Evolutionary conservation across 306 rosid genomes (phyloP), one percentile per base, ranked within the genome.

Genomic region (Arachis stenosperma): DNA sequence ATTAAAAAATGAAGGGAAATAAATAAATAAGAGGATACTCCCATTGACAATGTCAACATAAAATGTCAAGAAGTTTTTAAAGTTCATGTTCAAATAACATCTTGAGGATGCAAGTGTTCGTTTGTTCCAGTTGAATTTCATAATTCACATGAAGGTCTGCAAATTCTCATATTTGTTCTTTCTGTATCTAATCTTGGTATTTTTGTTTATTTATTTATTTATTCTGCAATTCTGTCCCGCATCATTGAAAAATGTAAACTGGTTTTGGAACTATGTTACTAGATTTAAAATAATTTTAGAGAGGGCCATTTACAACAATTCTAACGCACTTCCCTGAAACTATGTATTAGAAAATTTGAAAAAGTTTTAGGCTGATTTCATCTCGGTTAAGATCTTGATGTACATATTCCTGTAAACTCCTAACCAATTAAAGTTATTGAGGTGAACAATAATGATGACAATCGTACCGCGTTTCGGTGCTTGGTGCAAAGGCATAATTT

Each of bases 381-480:
- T 2, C 67, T 56, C 42, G 11, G 5, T 14, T 70, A 70, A 22
- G 65, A 10, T 56, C 56, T 29, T 1, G 13, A 17, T 6, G 27
- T 56, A 29, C 44, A 71, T 58, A 44, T 13, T 57, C 7, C 36
- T 59, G 47, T 13, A 59, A 55, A 27, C 8, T 63, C 14, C 15
- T n/a, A 30, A 65, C 0, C 0, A 51, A 9, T 6, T 43, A 12
- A 65, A 7, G 27, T 60, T 8, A 8, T 71, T 8, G 9, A 27
- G 44, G n/a, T 27, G 48, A 77, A 52, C 13, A 37, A 30, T 14
- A 42, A 50, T 29, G 60, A 70, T 36, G 72, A 55, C 29, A 58
- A 53, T 78, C 79, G 81, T 81, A 90, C 97, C 88, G 52, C 86
- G 81, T 52, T 80, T 85, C 0, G 90, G 88, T 48, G 85, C 78